Percentiles rank a stretch among this genome's conserved stretches.
Evolutionary conservation across 2,329 filamentous ascomycete species (phyloP).

Genomic region (Aurifilum marmelostoma): DNA sequence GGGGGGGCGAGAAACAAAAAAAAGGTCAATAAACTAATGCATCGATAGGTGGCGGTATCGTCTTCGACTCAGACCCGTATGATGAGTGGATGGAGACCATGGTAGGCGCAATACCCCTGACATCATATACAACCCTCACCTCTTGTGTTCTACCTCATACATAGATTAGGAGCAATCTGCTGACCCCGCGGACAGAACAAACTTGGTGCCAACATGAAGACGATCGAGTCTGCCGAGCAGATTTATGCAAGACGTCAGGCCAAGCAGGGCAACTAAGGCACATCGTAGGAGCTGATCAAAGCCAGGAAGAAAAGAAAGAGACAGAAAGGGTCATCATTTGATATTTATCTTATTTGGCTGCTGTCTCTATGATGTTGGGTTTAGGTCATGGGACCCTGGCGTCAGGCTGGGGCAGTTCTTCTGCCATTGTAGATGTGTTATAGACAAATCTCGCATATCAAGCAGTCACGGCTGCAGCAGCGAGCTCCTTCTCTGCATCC

Average conservation of each 20-base stretch:
- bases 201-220: slow-evolving; percentile 84
- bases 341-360: neutral
- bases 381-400: neutral
- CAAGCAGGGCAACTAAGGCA: neutral
- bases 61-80: slow-evolving; percentile 87
- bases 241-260: slow-evolving; percentile 48
- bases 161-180: slow-evolving; percentile 46
- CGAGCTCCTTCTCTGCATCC: slow-evolving; percentile 12
- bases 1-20: no score
- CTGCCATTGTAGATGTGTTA: slow-evolving; percentile 3
- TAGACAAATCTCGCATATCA: slow-evolving; percentile 6
- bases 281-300: neutral
- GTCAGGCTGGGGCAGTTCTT: neutral
- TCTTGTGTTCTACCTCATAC: neutral
- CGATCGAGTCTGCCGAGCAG: slow-evolving; percentile 82
- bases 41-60: slow-evolving; percentile 75
- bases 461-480: slow-evolving; percentile 11
- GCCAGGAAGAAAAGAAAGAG: neutral
- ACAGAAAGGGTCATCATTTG: no score
- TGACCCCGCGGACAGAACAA: slow-evolving; percentile 64
- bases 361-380: neutral
- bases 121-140: neutral
- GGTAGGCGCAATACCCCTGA: slow-evolving; percentile 17
- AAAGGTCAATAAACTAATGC: no score
- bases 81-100: slow-evolving; percentile 95